Base-by-base conservation (phyloP, 768 basidiomycete species). In the Russula emetica region DNA sequence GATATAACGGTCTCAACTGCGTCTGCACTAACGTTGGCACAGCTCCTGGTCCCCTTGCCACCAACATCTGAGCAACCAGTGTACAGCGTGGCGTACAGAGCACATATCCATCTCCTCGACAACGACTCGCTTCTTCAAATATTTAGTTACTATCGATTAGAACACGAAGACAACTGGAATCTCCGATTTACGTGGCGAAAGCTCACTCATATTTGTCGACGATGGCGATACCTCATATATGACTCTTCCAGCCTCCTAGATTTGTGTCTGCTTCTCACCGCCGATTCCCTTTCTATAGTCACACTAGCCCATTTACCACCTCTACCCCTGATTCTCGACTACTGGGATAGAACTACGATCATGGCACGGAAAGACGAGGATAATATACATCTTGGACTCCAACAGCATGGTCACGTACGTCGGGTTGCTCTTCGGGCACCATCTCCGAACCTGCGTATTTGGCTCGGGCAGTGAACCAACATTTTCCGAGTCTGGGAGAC, bases 201-300 rank as follows among this genome's bases (percentile, higher is more conserved):
- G 22, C 60, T 61, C 22, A 34, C 52, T n/a, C 60, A 61, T 5
- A 42, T 61, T 11, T 54, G 52, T 26, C 60, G 42, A 36, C 54
- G 22, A 36, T 61, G 60, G 60, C 52, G 60, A n/a, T 13, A 26
- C 47, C 42, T 53, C 32, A 28, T 54, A 28, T 20, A 45, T 16
- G 22, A 16, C 9, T 42, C 42, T 24, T 22, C 44, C 20, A 10
- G 24, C 24, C 22, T 7, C 49, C 49, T 52, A 30, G 28, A 52
- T 20, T 5, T 52, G 18, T 18, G 18, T 18, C 28, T 52, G 8
- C 10, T 20, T 52, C 18, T 52, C 28, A 28, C 20, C 2, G 9
- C 4, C 20, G 2, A 28, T 30, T 20, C 51, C 30, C 28, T 18
- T n/a, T 20, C 28, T 10, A 18, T 52, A 11, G 8, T 16, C 51